Conservation (phyloP, 1,284 basidiomycete species). For the Naganishia sp. region DNA sequence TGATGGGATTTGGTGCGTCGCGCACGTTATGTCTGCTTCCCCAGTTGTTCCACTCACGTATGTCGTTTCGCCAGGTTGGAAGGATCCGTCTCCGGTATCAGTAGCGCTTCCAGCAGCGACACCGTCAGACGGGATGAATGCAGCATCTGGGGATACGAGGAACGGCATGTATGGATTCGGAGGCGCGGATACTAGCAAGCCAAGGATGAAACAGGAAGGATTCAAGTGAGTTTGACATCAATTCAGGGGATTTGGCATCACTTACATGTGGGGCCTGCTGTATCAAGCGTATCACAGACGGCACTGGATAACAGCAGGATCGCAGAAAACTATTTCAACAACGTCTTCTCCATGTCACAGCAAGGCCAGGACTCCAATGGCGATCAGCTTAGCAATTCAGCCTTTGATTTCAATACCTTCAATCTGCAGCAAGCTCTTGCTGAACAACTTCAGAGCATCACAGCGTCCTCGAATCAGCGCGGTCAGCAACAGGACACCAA, state of each 20-base stretch:
- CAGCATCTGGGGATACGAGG: not conserved
- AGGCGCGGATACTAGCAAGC: constrained; percentile 6
- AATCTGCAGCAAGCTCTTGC: constrained; percentile 24
- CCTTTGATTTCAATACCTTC: constrained; percentile 2
- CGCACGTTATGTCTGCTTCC: too few relatives aligned
- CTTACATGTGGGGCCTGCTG: too few relatives aligned
- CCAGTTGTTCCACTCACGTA: not conserved
- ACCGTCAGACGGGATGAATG: not conserved
- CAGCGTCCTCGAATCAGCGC: constrained; percentile 1
- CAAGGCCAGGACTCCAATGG: constrained; percentile 1
- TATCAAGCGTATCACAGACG: constrained; percentile 4
- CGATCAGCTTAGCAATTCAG: not conserved
- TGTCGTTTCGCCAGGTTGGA: constrained; percentile 1
- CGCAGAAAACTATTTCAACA: constrained; percentile 23
- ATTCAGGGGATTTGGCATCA: too few relatives aligned
- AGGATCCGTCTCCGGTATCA: constrained; percentile 25
- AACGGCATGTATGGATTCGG: constrained; percentile 9
- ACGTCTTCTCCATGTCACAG: constrained; percentile 3
- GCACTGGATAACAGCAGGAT: constrained; percentile 13
- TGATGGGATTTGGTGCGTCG: constrained; percentile 26
- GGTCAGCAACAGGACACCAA: not conserved
- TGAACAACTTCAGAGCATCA: constrained; percentile 17
- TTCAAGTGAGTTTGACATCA: constrained; percentile 10
- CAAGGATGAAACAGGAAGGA: constrained; percentile 21
- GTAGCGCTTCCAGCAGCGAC: constrained; percentile 6